Percentiles rank a stretch among this genome's conserved stretches.
These are phyloP conservation scores for Lithohypha guttulata DNA, from an alignment of 2,329 filamentous ascomycete species.

Conservation along the genomic window DNA sequence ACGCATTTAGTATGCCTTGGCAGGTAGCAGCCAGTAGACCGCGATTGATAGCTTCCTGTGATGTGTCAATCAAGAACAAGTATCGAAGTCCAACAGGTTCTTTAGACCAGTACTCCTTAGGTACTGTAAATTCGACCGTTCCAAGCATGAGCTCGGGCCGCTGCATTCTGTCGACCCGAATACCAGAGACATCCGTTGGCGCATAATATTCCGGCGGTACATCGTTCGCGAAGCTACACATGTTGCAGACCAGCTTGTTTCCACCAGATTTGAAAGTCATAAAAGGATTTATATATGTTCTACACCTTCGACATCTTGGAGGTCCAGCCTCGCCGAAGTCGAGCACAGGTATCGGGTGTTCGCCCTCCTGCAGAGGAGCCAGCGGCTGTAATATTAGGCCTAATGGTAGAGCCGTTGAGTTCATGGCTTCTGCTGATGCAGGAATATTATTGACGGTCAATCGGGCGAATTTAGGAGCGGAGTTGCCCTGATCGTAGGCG, in stretches of 20 bases:
- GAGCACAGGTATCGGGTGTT: conserved; percentile 77
- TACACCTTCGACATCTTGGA: conserved; percentile 81
- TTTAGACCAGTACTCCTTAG: conserved; percentile 97
- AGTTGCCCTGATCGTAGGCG: conserved; percentile 91
- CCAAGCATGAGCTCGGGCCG: conserved; percentile 81
- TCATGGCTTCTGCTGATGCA: conserved; percentile 64
- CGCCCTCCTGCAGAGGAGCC: conserved; percentile 70
- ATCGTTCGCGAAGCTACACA: conserved; percentile 95
- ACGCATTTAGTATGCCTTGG: conserved; percentile 70
- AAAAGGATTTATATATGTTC: conserved; percentile 96
- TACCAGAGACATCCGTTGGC: conserved; percentile 75
- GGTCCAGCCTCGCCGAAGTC: conserved; percentile 90
- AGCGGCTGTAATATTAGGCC: conserved; percentile 83
- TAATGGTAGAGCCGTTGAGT: conserved; percentile 70
- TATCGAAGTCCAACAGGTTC: conserved; percentile 79
- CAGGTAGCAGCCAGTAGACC: conserved; percentile 86
- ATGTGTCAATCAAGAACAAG: conserved; percentile 88
- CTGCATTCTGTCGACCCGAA: conserved; percentile 77
- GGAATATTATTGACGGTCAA: conserved; percentile 92
- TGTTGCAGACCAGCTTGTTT: conserved; percentile 95
- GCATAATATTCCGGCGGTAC: conserved; percentile 87
- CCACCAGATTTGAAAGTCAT: conserved; percentile 94
- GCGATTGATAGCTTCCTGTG: conserved; percentile 80
- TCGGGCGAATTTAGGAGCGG: conserved; percentile 85
- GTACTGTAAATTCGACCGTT: conserved; percentile 91